phyloP scores from a whole-genome alignment of 257 asterid species.

The Rhazya stricta region DNA sequence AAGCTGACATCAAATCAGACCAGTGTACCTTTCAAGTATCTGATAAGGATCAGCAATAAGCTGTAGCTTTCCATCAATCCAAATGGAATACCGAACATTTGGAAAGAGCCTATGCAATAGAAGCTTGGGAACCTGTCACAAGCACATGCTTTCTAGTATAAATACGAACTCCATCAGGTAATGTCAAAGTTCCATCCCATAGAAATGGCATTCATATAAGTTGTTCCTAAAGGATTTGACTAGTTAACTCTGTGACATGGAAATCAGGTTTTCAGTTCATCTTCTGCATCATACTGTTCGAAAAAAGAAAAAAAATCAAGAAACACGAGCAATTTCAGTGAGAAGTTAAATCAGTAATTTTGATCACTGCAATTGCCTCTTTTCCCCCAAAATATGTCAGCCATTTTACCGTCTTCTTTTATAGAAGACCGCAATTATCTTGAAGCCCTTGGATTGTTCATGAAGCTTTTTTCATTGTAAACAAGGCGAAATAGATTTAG shows the following conservation, averaged over 20 bases:
- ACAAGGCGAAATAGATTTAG: neutral
- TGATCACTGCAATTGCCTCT: neutral
- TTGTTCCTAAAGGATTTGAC: neutral
- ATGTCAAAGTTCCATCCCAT: neutral
- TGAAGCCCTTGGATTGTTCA: neutral
- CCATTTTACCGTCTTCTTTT: neutral
- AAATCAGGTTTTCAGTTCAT: neutral
- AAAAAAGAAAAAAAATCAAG: neutral
- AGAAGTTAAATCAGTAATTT: neutral
- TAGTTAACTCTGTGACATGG: neutral
- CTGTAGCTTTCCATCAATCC: conserved; percentile 97
- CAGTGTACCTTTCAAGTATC: conserved; percentile 76
- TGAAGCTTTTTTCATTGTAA: neutral
- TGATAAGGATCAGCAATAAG: conserved; percentile 94
- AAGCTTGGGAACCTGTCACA: conserved; percentile 84
- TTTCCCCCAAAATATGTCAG: neutral
- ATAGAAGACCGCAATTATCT: neutral
- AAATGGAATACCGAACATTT: conserved; percentile 74
- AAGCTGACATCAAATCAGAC: conserved; percentile 15
- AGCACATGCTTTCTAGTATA: conserved; percentile 7
- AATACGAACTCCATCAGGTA: neutral
- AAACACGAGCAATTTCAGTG: neutral
- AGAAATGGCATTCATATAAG: neutral
- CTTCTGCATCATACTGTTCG: neutral
- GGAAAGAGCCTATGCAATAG: conserved; percentile 91